phyloP scores from a whole-genome alignment of 2,329 filamentous ascomycete species.

The Plectosphaerella plurivora region DNA sequence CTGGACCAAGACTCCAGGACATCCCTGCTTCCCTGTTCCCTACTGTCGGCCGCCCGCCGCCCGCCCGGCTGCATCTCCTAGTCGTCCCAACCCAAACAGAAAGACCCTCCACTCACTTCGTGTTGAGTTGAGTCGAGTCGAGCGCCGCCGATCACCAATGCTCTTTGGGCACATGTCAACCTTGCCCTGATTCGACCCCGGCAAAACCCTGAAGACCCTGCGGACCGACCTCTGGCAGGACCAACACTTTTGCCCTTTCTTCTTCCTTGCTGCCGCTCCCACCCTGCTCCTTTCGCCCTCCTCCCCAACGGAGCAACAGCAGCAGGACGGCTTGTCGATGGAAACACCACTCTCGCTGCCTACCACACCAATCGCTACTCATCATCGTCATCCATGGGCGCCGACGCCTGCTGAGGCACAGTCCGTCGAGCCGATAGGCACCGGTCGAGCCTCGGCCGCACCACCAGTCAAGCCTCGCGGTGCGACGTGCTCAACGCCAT shows the following conservation, averaged over 20 bases:
- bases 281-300: neutral
- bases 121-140: too few species aligned
- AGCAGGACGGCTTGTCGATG: neutral
- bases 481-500: conserved; percentile 10
- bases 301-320: neutral
- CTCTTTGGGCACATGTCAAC: neutral
- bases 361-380: neutral
- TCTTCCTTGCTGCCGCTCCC: neutral
- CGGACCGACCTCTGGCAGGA: neutral
- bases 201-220: neutral
- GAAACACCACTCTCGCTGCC: neutral
- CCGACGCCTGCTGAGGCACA: too few species aligned
- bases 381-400: too few species aligned
- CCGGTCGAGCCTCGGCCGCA: neutral
- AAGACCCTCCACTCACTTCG: too few species aligned
- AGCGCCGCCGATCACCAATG: neutral
- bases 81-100: too few species aligned
- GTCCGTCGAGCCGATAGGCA: too few species aligned
- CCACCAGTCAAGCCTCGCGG: conserved; percentile 2
- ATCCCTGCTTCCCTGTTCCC: too few species aligned
- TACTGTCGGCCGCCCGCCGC: too few species aligned
- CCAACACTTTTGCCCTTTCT: neutral
- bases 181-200: neutral
- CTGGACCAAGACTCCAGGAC: too few species aligned
- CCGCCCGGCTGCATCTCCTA: too few species aligned